Evolutionary conservation across 164 flowering plant species (phyloP).

Genomic region (Kalanchoe fedtschenkoi): DNA sequence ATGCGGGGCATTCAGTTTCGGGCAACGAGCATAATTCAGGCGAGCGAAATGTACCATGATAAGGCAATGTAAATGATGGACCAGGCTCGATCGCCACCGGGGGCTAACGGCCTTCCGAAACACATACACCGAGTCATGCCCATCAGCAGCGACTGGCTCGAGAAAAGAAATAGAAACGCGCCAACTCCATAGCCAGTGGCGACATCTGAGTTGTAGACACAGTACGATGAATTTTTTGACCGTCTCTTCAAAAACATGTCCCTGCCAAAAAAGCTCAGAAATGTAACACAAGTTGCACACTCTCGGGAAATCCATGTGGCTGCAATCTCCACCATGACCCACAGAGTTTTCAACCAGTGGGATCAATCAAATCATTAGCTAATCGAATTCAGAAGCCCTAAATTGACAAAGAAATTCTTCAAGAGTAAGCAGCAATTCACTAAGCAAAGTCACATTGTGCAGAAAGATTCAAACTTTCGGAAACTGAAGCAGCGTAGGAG

Average conservation of each 20-base stretch:
- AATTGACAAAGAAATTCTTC: not conserved
- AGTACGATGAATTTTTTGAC: slow-evolving; percentile 53
- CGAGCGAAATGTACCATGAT: slow-evolving; percentile 52
- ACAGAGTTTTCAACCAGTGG: not conserved
- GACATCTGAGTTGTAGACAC: slow-evolving; percentile 84
- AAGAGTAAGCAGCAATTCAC: not conserved
- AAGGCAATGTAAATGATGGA: slow-evolving; percentile 78
- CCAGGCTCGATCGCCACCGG: slow-evolving; percentile 91
- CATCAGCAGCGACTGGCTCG: slow-evolving; percentile 85
- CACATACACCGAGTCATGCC: slow-evolving; percentile 95
- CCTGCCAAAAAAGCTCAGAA: too few relatives aligned
- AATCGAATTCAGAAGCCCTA: not conserved
- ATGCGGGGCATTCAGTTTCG: too few relatives aligned
- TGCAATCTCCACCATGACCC: too few relatives aligned
- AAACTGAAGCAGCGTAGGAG: slow-evolving; percentile 7
- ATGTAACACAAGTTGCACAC: too few relatives aligned
- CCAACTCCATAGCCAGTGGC: slow-evolving; percentile 99
- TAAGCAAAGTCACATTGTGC: not conserved
- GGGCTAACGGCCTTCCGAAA: slow-evolving; percentile 80
- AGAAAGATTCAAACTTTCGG: too few relatives aligned
- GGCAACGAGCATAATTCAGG: not conserved
- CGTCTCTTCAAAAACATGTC: slow-evolving; percentile 26
- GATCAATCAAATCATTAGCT: not conserved
- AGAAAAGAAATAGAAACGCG: slow-evolving; percentile 75
- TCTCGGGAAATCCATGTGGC: not conserved